Evolutionary conservation across 257 asterid species (phyloP).

Genomic region (Nicotiana undulata): DNA sequence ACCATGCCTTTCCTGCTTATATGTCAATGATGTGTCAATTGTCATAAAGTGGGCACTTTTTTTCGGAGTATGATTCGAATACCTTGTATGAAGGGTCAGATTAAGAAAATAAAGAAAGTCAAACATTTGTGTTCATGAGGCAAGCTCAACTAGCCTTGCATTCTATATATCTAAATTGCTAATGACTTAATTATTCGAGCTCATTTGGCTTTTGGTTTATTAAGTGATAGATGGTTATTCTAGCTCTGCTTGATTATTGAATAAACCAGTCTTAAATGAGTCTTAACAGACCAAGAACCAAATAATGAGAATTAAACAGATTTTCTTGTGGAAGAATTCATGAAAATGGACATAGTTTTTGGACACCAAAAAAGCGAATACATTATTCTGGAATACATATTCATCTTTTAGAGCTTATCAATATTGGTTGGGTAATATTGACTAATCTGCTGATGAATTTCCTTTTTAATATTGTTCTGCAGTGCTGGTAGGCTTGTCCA

Average conservation of each 20-base stretch:
- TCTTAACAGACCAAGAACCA: neutral
- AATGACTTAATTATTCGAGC: neutral
- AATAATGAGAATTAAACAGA: neutral
- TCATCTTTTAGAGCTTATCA: neutral
- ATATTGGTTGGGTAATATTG: neutral
- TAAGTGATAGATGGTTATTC: neutral
- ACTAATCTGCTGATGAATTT: neutral
- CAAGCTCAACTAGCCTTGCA: neutral
- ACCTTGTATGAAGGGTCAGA: neutral
- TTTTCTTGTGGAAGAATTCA: neutral
- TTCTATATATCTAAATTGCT: neutral
- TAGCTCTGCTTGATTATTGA: neutral
- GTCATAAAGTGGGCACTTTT: neutral
- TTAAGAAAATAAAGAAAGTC: neutral
- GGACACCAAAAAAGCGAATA: neutral
- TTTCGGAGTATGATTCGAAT: neutral
- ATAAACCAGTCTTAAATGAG: neutral
- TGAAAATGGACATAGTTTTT: neutral
- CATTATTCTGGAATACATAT: neutral
- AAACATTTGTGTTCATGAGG: neutral
- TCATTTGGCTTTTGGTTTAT: neutral
- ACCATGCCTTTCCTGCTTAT: neutral
- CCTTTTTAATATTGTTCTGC: neutral
- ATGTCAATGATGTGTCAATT: neutral
- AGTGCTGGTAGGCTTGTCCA: constrained; percentile 98